Conservation (phyloP, 441 rosid species). For the Cnidoscolus chayamansa region DNA sequence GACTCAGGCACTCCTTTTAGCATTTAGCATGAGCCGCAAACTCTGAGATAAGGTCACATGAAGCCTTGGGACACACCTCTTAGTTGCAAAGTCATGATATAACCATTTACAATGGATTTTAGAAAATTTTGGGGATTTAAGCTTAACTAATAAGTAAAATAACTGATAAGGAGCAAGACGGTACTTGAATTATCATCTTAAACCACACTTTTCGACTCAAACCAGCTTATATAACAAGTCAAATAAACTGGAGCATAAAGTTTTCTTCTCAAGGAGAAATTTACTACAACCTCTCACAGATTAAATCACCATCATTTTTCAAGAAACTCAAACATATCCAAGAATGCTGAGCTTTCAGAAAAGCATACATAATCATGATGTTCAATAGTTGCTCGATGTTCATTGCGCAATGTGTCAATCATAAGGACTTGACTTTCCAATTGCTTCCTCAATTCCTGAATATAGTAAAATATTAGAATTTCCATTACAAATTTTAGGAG, state of each 20-base stretch:
- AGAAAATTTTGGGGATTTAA: neutral
- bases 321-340: neutral
- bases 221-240: neutral
- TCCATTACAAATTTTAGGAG: neutral
- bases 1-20: neutral
- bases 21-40: neutral
- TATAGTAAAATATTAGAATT: constrained; percentile 13
- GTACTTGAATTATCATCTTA: neutral
- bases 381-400: constrained; percentile 56
- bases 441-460: constrained; percentile 89
- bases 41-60: neutral
- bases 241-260: neutral
- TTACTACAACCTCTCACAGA: neutral
- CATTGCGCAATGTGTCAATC: constrained; percentile 58
- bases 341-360: constrained; percentile 5
- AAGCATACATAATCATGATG: constrained; percentile 60
- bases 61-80: neutral
- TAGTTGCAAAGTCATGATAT: neutral
- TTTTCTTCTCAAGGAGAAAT: neutral
- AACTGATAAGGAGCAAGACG: neutral
- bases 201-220: neutral
- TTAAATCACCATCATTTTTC: constrained; percentile 6
- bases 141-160: neutral
- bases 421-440: constrained; percentile 75
- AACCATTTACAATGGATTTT: neutral